A percentile compares a stretch with the other conserved stretches of the same genome.
These are phyloP conservation scores for Vitis hybrid DNA, from an alignment of 177 flowering plant species.

Conservation along the genomic window DNA sequence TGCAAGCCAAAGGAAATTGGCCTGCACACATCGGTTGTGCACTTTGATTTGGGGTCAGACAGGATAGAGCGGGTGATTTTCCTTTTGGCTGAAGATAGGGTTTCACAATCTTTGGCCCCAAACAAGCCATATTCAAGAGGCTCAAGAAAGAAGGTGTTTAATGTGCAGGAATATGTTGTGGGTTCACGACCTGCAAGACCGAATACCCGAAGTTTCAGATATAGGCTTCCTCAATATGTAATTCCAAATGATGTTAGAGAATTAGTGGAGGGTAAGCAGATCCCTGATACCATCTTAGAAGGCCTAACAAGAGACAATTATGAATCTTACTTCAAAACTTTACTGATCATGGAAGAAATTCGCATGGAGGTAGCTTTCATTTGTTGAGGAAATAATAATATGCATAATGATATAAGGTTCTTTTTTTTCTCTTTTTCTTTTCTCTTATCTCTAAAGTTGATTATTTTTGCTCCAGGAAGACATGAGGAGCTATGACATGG, in stretches of 20 bases:
- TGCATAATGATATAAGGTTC: too few species aligned
- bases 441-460: neutral
- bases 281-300: constrained; percentile 53
- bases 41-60: constrained; percentile 65
- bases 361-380: constrained; percentile 64
- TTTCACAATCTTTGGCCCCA: constrained; percentile 64
- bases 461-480: constrained; percentile 52
- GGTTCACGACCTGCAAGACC: constrained; percentile 51
- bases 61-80: constrained; percentile 71
- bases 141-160: constrained; percentile 33
- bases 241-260: constrained; percentile 62
- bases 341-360: constrained; percentile 80
- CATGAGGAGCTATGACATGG: constrained; percentile 80
- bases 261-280: constrained; percentile 43
- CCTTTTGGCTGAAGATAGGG: constrained; percentile 71
- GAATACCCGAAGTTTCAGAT: constrained; percentile 14
- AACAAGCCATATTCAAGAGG: constrained; percentile 54
- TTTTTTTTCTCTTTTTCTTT: neutral
- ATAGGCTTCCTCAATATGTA: constrained; percentile 47
- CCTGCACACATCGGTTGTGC: constrained; percentile 61
- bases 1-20: constrained; percentile 84
- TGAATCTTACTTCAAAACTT: constrained; percentile 50
- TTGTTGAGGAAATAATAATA: neutral
- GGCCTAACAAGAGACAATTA: constrained; percentile 57
- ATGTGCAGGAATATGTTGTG: constrained; percentile 33